A percentile compares a stretch with the other conserved stretches of the same genome.
Evolutionary conservation across 2,329 filamentous ascomycete genomes (phyloP).

Genomic region (Venturia aucupariae): DNA sequence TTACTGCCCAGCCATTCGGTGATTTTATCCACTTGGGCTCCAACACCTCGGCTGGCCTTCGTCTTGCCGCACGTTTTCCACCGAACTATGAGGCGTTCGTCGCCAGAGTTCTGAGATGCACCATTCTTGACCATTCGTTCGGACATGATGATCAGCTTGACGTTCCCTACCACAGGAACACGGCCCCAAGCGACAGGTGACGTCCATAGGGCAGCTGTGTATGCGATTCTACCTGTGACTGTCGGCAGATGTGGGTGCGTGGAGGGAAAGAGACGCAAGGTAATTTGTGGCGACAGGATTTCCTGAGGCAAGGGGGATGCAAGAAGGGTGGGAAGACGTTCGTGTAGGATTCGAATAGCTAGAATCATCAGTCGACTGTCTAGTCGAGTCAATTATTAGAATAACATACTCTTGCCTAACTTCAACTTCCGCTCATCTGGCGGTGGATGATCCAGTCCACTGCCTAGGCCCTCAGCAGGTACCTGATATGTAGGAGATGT

Average conservation of each 20-base stretch:
- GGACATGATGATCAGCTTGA: constrained; percentile 76
- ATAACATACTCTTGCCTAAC: constrained; percentile 48
- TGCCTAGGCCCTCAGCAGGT: constrained; percentile 7
- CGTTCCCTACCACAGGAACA: constrained; percentile 82
- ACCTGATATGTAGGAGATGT: not conserved
- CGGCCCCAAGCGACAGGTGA: constrained; percentile 93
- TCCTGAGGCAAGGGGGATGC: constrained; percentile 52
- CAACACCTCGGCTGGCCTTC: constrained; percentile 35
- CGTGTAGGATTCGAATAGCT: constrained; percentile 54
- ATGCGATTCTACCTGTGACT: constrained; percentile 84
- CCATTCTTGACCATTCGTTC: constrained; percentile 70
- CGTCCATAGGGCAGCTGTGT: constrained; percentile 90
- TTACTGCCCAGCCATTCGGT: constrained; percentile 47
- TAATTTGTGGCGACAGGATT: constrained; percentile 53
- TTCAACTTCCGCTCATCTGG: constrained; percentile 52
- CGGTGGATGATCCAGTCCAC: constrained; percentile 34
- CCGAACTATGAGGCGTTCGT: constrained; percentile 80
- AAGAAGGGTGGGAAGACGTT: constrained; percentile 51
- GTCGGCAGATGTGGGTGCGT: constrained; percentile 83
- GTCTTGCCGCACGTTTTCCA: constrained; percentile 66
- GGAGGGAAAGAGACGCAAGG: constrained; percentile 55
- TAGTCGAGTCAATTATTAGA: constrained; percentile 2
- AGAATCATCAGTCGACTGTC: constrained; percentile 5
- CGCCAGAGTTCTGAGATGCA: constrained; percentile 27
- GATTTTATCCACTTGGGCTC: constrained; percentile 44